A percentile compares a stretch with the other conserved stretches of the same genome.
Conservation (phyloP, 2,329 filamentous ascomycete genomes). For the Fusarium sp. region DNA sequence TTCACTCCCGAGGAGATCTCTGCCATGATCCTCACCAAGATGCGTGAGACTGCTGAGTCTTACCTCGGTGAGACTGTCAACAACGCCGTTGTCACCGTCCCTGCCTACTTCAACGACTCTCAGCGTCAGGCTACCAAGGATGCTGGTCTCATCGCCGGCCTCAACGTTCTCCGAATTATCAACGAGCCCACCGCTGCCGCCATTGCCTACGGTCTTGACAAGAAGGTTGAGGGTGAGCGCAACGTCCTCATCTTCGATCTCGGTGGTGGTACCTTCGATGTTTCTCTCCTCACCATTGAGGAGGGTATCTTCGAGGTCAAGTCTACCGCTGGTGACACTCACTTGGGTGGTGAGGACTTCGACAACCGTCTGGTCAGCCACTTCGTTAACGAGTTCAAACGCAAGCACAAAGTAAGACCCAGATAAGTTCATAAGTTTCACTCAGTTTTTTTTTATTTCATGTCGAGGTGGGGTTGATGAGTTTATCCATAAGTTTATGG, state of each 20-base stretch:
- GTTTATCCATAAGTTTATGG: too few species aligned
- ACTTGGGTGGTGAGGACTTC: conserved; percentile 98
- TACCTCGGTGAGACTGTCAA: conserved; percentile 92
- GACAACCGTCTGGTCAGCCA: conserved; percentile 95
- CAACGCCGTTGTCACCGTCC: conserved; percentile 97
- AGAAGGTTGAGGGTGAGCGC: conserved; percentile 91
- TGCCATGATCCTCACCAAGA: conserved; percentile 96
- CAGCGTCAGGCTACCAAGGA: conserved; percentile 99
- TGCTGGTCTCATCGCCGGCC: conserved; percentile 93
- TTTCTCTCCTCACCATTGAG: conserved; percentile 96
- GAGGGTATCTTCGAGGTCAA: conserved; percentile 99
- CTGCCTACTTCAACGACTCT: conserved; percentile 98
- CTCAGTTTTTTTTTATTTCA: too few species aligned
- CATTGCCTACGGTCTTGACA: conserved; percentile 95
- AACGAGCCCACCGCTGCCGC: conserved; percentile 98
- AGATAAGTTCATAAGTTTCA: too few species aligned
- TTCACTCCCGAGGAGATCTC: conserved; percentile 99
- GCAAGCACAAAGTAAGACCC: conserved; percentile 54
- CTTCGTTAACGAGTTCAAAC: conserved; percentile 96
- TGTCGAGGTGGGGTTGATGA: too few species aligned
- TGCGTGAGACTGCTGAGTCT: conserved; percentile 98
- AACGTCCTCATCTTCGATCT: conserved; percentile 97
- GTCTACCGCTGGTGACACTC: conserved; percentile 98
- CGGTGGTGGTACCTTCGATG: conserved; percentile 99
- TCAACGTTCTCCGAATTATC: conserved; percentile 96